Base-by-base conservation (phyloP, 2,329 filamentous ascomycete species). In the Trichophyton rubrum region DNA sequence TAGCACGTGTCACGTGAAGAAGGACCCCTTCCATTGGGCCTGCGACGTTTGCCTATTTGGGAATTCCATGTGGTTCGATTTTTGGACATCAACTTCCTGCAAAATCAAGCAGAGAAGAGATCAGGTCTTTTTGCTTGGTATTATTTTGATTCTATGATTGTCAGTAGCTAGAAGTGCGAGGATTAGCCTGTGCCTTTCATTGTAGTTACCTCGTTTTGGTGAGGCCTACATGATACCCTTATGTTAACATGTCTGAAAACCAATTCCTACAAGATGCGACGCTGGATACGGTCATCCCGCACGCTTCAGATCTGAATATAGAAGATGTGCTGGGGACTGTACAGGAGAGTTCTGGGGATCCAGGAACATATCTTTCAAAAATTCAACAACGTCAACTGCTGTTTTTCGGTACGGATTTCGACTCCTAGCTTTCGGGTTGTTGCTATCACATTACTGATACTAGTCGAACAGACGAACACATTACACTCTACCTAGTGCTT, bases 401-500 rank as follows among this genome's bases (percentile, higher is more conserved):
- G 13, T 78, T 82, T 30, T 80, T 82, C 64, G 80, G 80, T 77
- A 71, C 55, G 71, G 59, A 55, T 17, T 15, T 9, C 15, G 3
- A 7, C 3, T 2, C 6, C 51, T 15, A 17, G 13, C 11, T 3
- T 15, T 13, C 22, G 3, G 22, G 11, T 17, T 17, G 15, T 38
- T 38, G 33, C 11, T 38, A 38, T 13, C 24, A n/a, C 33, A 35
- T 35, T 20, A 20, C 51, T 55, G 15, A 35, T 35, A 35, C 11
- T 6, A 30, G 27, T 1, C 15, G 33, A 65, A 62, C 70, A 83
- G 81, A 84, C 78, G 81, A 84, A 72, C 71, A 74, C 53, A 72
- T 81, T 40, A 73, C 76, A 22, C 75, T 79, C 20, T 77, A 80
- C 65, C 70, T 82, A 55, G 74, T 82, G 41, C 72, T 83, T 40